Evolutionary conservation across 176 grass and related monocot species (phyloP), one percentile per base, ranked within the genome.

Genomic region (Avena atlantica): DNA sequence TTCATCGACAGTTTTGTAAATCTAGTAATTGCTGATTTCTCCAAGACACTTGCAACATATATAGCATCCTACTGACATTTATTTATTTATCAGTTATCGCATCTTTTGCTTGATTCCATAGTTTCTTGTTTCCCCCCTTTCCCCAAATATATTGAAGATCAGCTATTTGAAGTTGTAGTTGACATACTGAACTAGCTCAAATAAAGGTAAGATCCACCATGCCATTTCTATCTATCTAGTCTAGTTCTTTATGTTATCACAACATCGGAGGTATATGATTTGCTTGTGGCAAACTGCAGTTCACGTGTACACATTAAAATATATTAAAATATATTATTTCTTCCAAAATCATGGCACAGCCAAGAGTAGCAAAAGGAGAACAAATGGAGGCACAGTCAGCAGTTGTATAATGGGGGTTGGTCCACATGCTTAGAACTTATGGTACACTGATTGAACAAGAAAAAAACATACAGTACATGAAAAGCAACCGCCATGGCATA

Each of bases 301-400:
- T 62, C 84, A 71, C 60, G 69, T 86, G 51, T 72, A 68, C 58
- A 78, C 29, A 52, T 73, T 52, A 17, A 64, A 85, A 57, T 79
- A 47, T 48, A n/a, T n/a, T n/a, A n/a, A n/a, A n/a, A n/a, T n/a
- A n/a, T n/a, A 75, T 48, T 85, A 68, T 47, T 85, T 59, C 88
- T 89, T 81, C 78, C 40, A 42, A 42, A 42, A 42, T 42, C 40
- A 42, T 42, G 40, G 40, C 6, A 42, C 6, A 6, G 40, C 40
- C 40, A 42, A 42, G 40, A 42, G 40, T 42, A 42, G 40, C 79
- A 56, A 78, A 82, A 82, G 78, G 62, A 81, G n/a, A 71, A 62
- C 8, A 90, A 64, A 72, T 86, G 71, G 70, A 60, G 27, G 34
- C 70, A 52, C 78, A 86, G 60, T 81, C 40, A 70, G 78, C 53